Evolutionary conservation across 1,284 basidiomycete genomes (phyloP).

Genomic region (Xanthoconium separans): DNA sequence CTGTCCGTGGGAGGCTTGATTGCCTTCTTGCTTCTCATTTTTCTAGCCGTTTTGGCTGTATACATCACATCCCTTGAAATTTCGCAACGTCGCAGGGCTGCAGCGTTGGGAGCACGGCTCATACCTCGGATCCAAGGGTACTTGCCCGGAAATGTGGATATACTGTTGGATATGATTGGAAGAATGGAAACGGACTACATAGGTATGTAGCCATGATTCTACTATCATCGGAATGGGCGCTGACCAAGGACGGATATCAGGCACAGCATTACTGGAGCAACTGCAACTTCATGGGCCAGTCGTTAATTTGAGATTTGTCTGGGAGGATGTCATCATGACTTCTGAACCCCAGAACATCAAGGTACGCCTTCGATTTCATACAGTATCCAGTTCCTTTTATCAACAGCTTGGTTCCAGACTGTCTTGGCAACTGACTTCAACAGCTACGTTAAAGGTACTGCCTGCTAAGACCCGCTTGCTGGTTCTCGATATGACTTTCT

Average conservation of each 20-base stretch:
- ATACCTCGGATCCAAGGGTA: conserved; percentile 21
- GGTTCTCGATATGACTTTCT: conserved; percentile 4
- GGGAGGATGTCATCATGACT: conserved; percentile 36
- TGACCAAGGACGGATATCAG: conserved; percentile 14
- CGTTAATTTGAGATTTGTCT: conserved; percentile 32
- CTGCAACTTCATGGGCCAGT: conserved; percentile 18
- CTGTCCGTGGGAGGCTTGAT: conserved; percentile 10
- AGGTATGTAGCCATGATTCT: conserved; percentile 12
- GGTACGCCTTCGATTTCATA: background rate
- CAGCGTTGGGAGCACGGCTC: conserved; percentile 18
- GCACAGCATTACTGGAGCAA: conserved; percentile 11
- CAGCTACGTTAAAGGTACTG: conserved; percentile 43
- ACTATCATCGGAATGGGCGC: background rate
- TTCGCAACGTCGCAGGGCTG: conserved; percentile 20
- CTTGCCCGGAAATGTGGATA: conserved; percentile 29
- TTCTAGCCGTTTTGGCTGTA: conserved; percentile 1
- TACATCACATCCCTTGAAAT: conserved; percentile 6
- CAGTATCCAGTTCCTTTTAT: background rate
- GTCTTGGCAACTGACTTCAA: conserved; percentile 44
- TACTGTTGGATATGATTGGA: conserved; percentile 12
- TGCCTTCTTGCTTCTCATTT: conserved; percentile 2
- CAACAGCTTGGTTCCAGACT: conserved; percentile 20
- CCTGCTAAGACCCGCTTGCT: background rate
- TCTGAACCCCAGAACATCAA: conserved; percentile 34
- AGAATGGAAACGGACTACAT: conserved; percentile 26